Evolutionary conservation across 148 eudicot genomes (phyloP).

Genomic region (Vaccinium myrtillus): DNA sequence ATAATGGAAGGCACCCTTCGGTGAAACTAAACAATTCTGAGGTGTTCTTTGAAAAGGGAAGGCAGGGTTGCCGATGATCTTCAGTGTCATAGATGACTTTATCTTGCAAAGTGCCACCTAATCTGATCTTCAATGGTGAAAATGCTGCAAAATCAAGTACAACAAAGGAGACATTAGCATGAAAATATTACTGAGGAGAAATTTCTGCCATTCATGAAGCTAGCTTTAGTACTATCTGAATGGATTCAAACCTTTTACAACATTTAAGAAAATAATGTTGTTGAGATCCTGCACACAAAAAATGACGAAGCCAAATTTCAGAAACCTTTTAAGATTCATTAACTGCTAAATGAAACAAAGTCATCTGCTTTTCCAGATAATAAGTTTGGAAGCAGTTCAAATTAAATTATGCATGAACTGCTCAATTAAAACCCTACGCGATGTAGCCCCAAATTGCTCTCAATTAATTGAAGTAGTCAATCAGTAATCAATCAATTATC

Average conservation of each 20-base stretch:
- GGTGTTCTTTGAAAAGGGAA: constrained; percentile 40
- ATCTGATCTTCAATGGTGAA: constrained; percentile 81
- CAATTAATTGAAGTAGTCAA: background rate
- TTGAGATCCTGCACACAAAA: constrained; percentile 48
- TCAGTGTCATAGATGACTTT: constrained; percentile 63
- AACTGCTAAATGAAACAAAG: background rate
- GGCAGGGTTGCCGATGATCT: constrained; percentile 48
- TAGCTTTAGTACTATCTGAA: background rate
- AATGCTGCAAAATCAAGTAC: constrained; percentile 57
- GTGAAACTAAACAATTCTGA: constrained; percentile 67
- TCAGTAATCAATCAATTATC: background rate
- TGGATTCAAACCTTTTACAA: constrained; percentile 41
- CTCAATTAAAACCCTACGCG: background rate
- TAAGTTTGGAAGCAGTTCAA: too few relatives aligned
- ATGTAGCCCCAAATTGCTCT: background rate
- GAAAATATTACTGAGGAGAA: background rate
- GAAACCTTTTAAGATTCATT: background rate
- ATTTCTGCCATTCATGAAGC: background rate
- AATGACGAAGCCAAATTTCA: constrained; percentile 3
- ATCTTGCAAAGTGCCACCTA: constrained; percentile 91
- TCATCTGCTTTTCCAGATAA: background rate
- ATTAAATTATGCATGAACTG: background rate
- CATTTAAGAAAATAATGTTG: constrained; percentile 49
- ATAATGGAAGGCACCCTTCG: constrained; percentile 69
- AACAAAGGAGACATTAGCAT: background rate